phyloP scores from a whole-genome alignment of 179 eudicot genomes.

The Heliamphora pulchella region DNA sequence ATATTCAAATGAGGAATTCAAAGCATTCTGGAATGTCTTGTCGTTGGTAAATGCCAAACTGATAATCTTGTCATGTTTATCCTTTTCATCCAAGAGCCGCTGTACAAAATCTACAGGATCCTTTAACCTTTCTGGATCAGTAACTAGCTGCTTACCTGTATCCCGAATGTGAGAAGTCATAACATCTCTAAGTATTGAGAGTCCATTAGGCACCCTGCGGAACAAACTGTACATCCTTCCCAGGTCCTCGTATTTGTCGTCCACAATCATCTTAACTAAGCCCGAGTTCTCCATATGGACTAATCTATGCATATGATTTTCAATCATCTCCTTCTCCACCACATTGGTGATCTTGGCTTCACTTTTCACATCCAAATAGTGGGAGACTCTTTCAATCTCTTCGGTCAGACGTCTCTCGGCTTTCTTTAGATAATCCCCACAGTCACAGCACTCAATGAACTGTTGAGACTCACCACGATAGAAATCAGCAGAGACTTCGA shows the following conservation, averaged over 20 bases:
- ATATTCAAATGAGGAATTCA: slow-evolving; percentile 79
- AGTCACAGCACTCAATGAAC: slow-evolving; percentile 80
- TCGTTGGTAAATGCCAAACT: slow-evolving; percentile 58
- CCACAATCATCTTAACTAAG: slow-evolving; percentile 65
- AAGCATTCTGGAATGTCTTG: slow-evolving; percentile 82
- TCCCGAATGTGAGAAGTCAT: slow-evolving; percentile 89
- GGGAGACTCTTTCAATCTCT: slow-evolving; percentile 83
- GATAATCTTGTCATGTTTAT: slow-evolving; percentile 74
- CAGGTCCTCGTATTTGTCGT: slow-evolving; percentile 78
- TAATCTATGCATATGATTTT: slow-evolving; percentile 66
- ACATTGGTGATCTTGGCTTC: slow-evolving; percentile 76
- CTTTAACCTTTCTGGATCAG: slow-evolving; percentile 80
- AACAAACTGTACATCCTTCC: slow-evolving; percentile 77
- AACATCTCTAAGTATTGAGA: slow-evolving; percentile 60
- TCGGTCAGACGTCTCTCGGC: slow-evolving; percentile 79
- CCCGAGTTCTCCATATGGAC: slow-evolving; percentile 95
- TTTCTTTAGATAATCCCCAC: slow-evolving; percentile 77
- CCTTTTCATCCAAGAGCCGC: slow-evolving; percentile 68
- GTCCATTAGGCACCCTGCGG: slow-evolving; percentile 68
- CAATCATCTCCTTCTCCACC: slow-evolving; percentile 85
- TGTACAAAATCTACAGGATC: slow-evolving; percentile 93
- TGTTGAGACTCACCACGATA: slow-evolving; percentile 74
- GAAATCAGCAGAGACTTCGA: slow-evolving; percentile 69
- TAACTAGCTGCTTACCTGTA: slow-evolving; percentile 79
- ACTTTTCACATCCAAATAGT: slow-evolving; percentile 66